Base-by-base conservation (phyloP, 2,329 filamentous ascomycete species). In the Claviceps arundinis region DNA sequence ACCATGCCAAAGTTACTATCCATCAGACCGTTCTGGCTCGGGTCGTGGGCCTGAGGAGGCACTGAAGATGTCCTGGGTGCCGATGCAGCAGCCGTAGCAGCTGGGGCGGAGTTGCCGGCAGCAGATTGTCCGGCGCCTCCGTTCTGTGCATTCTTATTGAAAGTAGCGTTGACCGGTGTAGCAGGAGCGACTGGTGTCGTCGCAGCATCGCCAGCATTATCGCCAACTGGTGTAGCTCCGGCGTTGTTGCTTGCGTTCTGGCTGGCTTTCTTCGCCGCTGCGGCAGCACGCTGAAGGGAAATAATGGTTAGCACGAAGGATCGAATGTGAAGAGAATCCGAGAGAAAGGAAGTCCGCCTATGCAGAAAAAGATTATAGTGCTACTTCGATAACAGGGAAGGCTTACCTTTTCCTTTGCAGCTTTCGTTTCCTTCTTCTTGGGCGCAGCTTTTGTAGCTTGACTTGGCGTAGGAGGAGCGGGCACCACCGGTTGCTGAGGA, bases 401-500 rank as follows among this genome's bases (percentile, higher is more conserved):
- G 61, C 72, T 70, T 77, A 87, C 84, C 81, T 88, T 87, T 53
- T 70, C 73, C 67, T 84, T 85, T 5, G 78, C 72, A 55, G 73
- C 76, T 67, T 84, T 84, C 5, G 70, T 71, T 37, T 82, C 80
- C 72, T 88, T 87, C 77, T 91, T 91, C 67, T 88, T 89, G 1
- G 85, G 84, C 37, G 80, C 82, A 4, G 84, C 68, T 72, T 91
- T 91, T 62, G 82, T 84, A 1, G 73, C 66, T 63, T 88, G 85
- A 50, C 80, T 82, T 1, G 87, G 87, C 4, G 87, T 93, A 1
- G 87, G 87, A 1, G 87, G 87, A 38, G 84, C 84, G 6, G 80
- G 30, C 9, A 34, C 76, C 54, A 76, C 80, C 56, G 76, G 76
- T 58, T 79, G 76, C 59, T 83, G 81, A 24, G 81, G 82, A 17